Base-by-base conservation (phyloP, 2,329 filamentous ascomycete species). In the Exophiala sideris region DNA sequence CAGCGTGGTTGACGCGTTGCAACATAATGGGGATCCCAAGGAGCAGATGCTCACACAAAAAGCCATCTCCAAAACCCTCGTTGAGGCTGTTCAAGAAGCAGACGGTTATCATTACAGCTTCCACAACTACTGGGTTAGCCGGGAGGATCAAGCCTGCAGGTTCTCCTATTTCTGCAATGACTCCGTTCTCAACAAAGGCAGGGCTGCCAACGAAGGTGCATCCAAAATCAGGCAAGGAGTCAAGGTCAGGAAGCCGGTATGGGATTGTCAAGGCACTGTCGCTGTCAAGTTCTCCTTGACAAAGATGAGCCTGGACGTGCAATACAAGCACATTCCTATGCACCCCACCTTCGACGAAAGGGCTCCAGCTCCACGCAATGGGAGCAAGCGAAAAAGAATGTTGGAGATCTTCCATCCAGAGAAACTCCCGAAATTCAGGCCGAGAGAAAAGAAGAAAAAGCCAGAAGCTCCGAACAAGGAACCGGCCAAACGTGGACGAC, bases 91-190 rank as follows among this genome's bases (percentile, higher is more conserved):
- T 44, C 46, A 54, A 32, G 35, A 50, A 20, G 56, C 53, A 5
- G 61, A 64, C 46, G 59, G 60, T 3, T 61, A 52, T 47, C 50
- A 50, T 32, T 64, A 64, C 52, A 61, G 57, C 41, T 64, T 62
- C 33, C 60, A 64, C 48, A 64, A 64, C 42, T 44, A 59, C 35
- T 64, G 61, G 61, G 16, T 64, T 16, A 62, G 61, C 40, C 48
- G 54, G 40, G 61, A 62, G 39, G 61, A 62, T 42, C 51, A 59
- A 49, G 61, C 60, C 11, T 55, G 48, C 45, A 52, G 61, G 34
- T 63, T 63, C 49, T 61, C 59, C 8, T 63, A 56, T 48, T 63
- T 53, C 34, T 64, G 61, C 54, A 62, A 62, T 32, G 61, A 64
- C 36, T 62, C 60, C 3, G 49, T 51, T 3, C 40, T 62, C 42